phyloP scores from a whole-genome alignment of 805 yeast species.

The Suhomyces faveliae region DNA sequence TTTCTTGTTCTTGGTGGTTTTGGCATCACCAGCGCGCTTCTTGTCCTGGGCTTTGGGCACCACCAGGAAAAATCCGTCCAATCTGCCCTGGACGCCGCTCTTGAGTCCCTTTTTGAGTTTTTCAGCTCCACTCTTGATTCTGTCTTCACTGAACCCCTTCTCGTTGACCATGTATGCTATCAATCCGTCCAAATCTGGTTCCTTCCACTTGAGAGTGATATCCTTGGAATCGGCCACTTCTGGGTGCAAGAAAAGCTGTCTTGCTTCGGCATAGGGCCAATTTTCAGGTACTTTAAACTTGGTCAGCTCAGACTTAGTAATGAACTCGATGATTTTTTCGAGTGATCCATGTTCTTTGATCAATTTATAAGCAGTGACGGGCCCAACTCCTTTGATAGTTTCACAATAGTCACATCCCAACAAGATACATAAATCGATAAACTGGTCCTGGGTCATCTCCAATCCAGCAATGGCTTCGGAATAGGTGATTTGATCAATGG shows the following conservation, averaged over 20 bases:
- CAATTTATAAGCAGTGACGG: constrained; percentile 86
- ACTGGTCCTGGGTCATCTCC: constrained; percentile 68
- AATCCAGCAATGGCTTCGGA: constrained; percentile 70
- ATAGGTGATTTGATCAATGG: constrained; percentile 79
- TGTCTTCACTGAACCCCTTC: constrained; percentile 90
- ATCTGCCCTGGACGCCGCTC: constrained; percentile 83
- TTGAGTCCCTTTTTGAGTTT: constrained; percentile 81
- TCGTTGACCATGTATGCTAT: constrained; percentile 79
- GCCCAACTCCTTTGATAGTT: constrained; percentile 93
- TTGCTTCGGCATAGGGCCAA: constrained; percentile 90
- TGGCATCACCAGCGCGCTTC: constrained; percentile 31
- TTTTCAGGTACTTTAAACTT: constrained; percentile 88
- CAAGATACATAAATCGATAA: constrained; percentile 87
- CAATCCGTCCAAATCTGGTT: constrained; percentile 84
- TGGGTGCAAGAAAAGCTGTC: constrained; percentile 79
- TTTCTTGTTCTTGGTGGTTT: constrained; percentile 29
- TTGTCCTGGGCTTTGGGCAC: constrained; percentile 41
- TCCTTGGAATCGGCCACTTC: constrained; percentile 67
- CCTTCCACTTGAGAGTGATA: constrained; percentile 76
- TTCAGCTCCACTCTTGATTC: constrained; percentile 84
- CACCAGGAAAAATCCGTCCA: constrained; percentile 88
- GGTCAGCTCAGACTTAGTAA: constrained; percentile 51
- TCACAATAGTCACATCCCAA: constrained; percentile 98
- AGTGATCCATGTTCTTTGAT: constrained; percentile 81
- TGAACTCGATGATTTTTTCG: constrained; percentile 70